Evolutionary conservation across 306 rosid species (phyloP), one percentile per base, ranked within the genome.

Genomic region (Fragaria nilgerrensis): DNA sequence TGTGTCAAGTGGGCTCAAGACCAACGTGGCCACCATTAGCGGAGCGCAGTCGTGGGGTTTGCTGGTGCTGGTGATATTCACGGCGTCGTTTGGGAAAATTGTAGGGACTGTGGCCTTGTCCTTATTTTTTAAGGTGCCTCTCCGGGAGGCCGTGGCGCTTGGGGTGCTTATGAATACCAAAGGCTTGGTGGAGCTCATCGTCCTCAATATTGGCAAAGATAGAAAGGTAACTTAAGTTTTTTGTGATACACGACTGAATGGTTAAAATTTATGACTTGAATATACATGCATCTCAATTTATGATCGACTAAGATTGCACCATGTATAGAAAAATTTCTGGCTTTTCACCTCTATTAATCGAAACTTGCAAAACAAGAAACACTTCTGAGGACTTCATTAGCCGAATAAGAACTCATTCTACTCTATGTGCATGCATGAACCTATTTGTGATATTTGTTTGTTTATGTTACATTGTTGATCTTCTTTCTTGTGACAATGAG

Each of bases 141-240:
- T 82, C 17, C 83, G 85, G 82, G 96, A 91, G 74, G 77, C 96
- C 11, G 23, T 91, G 34, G 86, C 93, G 6, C 93, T 91, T 64
- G 96, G 92, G 43, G 87, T 91, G 43, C 90, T 91, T 59, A 91
- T 91, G 96, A 91, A 89, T 85, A 91, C 96, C 48, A 89, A 91
- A 73, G 96, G 96, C 1, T 70, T 91, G 80, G 93, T 91, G 3
- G 96, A 91, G 79, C 96, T 91, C 72, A 91, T 91, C 44, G 93
- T 91, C 80, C 96, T 91, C 82, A 89, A 89, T 79, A 91, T 91
- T 55, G 96, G 96, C 82, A 91, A 84, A 82, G 96, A 91, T 34
- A 75, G 93, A 77, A 91, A 87, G 93, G 96, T 90, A 81, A 23
- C 23, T 10, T 0, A 11, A 0, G 32, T 9, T 39, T 39, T 47